Base-by-base conservation (phyloP, 352 stramenopile species). In the Pythium graminicola region DNA sequence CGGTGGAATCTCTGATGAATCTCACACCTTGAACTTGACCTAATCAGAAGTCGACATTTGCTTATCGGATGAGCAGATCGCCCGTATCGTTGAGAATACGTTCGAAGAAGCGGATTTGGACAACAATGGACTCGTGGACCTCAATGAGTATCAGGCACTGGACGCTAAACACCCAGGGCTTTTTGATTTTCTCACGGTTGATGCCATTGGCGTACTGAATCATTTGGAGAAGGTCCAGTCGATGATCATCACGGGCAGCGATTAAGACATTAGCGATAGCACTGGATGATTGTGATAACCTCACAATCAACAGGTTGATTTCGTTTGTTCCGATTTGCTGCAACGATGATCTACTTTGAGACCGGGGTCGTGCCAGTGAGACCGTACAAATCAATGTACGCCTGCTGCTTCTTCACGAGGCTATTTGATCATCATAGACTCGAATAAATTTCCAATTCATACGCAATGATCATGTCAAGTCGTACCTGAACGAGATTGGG, bases 101-200 rank as follows among this genome's bases (percentile, higher is more conserved):
- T 93, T 92, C 43, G 53, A 82, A 23, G 83, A 93, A 57, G 83
- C 83, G 7, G 83, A 93, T 49, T 43, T 87, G 29, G 73, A 93
- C 57, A 68, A 57, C 47, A 88, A 93, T 62, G 67, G 71, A 44
- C 67, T 89, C 10, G 85, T 93, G 26, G 81, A 93, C 50, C 54
- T 92, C 42, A 53, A 85, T 24, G 83, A 93, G 60, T 93, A 90
- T 52, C 44, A 90, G 78, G 70, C 76, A 50, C 57, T 93, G 17
- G 83, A 93, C 50, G 79, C 65, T 22, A 89, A 89, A 53, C 83
- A 92, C 61, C 81, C 83, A 3, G 81, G 83, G 10, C 64, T 93
- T 39, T 89, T 89, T 54, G 80, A 90, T 47, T 93, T 93, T 57
- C 67, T 93, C 39, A 93, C 80, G 16, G 83, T 93, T 38, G 83